These are phyloP conservation scores for Aspergillus bombycis DNA, from an alignment of 2,329 filamentous ascomycete genomes.

Conservation along the genomic window DNA sequence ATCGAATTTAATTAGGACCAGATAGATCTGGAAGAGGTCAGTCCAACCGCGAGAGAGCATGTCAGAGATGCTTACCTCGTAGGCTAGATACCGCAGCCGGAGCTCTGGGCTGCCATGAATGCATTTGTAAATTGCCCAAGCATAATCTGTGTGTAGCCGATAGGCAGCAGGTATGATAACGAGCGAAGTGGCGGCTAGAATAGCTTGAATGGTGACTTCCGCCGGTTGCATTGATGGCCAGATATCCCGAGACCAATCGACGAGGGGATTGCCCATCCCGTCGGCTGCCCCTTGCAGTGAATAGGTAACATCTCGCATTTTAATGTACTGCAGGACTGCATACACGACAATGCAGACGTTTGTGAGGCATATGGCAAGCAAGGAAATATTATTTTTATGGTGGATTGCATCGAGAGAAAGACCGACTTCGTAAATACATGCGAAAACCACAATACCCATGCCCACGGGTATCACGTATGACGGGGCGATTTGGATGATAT, in stretches of 20 bases:
- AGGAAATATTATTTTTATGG: constrained; percentile 23
- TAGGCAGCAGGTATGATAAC: constrained; percentile 17
- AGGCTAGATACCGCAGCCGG: constrained; percentile 14
- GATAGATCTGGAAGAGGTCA: constrained; percentile 15
- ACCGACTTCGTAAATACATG: constrained; percentile 14
- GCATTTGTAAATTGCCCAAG: constrained; percentile 23
- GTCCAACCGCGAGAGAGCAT: background rate
- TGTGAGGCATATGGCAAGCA: constrained; percentile 22
- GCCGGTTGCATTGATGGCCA: constrained; percentile 19
- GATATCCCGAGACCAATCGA: constrained; percentile 13
- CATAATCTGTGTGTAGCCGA: constrained; percentile 21
- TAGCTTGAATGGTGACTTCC: constrained; percentile 14
- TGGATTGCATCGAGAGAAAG: constrained; percentile 21
- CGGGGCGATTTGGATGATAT: background rate
- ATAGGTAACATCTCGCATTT: constrained; percentile 7
- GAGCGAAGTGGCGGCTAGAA: constrained; percentile 18
- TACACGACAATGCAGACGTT: constrained; percentile 18
- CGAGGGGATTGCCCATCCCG: constrained; percentile 6
- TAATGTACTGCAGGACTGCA: constrained; percentile 19
- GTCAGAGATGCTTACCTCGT: background rate
- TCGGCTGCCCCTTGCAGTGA: background rate
- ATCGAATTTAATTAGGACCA: constrained; percentile 22
- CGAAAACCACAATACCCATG: constrained; percentile 2
- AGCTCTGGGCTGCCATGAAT: constrained; percentile 19
- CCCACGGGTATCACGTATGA: constrained; percentile 1